Conservation (phyloP, 495 filamentous ascomycete genomes). For the Amphirosellinia nigrospora region DNA sequence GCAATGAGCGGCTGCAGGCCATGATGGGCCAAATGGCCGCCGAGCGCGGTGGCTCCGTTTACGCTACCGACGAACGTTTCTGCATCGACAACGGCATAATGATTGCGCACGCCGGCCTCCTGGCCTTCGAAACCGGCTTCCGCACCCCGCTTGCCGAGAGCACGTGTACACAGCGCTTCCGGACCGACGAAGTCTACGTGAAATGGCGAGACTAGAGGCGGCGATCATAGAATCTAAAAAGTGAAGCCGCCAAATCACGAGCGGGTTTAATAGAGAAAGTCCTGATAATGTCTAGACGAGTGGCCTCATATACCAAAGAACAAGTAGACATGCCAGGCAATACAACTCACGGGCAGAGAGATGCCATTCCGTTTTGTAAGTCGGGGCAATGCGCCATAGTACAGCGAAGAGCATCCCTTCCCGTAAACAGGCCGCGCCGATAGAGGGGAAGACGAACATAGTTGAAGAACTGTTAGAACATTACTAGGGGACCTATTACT, state of each 20-base stretch:
- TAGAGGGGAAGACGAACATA: background rate
- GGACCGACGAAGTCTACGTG: slow-evolving; percentile 92
- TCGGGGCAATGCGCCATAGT: background rate
- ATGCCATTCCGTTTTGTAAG: background rate
- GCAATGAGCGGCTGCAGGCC: slow-evolving; percentile 91
- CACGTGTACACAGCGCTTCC: slow-evolving; percentile 91
- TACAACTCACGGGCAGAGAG: background rate
- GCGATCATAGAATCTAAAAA: background rate
- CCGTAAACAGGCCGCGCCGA: background rate
- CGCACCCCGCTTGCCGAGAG: slow-evolving; percentile 77
- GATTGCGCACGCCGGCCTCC: slow-evolving; percentile 95
- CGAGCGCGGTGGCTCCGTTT: slow-evolving; percentile 87
- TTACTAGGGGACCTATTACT: no score
- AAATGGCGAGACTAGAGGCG: slow-evolving; percentile 82
- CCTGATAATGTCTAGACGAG: background rate
- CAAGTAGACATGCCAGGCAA: background rate
- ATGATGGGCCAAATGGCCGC: slow-evolving; percentile 99
- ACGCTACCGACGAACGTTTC: slow-evolving; percentile 94
- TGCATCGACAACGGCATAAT: slow-evolving; percentile 99
- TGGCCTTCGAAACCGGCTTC: slow-evolving; percentile 82
- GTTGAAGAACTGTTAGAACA: background rate
- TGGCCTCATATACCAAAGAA: background rate
- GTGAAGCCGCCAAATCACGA: background rate
- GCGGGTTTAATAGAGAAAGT: background rate
- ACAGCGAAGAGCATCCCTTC: background rate